Conservation (phyloP, 2,329 filamentous ascomycete species). For the Triangularia verruculosa region DNA sequence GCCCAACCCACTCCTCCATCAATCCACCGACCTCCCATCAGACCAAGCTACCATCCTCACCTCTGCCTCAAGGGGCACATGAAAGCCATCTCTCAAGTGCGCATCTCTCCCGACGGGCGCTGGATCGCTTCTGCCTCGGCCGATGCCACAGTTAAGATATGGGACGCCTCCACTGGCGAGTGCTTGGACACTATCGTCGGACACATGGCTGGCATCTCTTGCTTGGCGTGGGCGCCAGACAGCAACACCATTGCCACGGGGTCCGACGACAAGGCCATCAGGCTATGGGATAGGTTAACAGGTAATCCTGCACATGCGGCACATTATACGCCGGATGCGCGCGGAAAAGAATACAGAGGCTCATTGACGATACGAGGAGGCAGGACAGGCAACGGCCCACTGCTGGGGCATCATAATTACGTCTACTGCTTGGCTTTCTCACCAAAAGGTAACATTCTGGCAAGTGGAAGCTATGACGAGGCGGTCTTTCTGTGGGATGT, state of each 20-base stretch:
- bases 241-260: slow-evolving; percentile 83
- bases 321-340: slow-evolving; percentile 6
- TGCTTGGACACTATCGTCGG: slow-evolving; percentile 88
- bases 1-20: slow-evolving; percentile 36
- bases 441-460: slow-evolving; percentile 97
- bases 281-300: slow-evolving; percentile 81
- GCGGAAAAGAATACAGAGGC: background rate
- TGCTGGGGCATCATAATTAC: slow-evolving; percentile 93
- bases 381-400: slow-evolving; percentile 46
- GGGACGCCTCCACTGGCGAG: slow-evolving; percentile 74
- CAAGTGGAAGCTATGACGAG: slow-evolving; percentile 93
- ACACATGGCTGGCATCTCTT: slow-evolving; percentile 88
- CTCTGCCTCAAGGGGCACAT: slow-evolving; percentile 75
- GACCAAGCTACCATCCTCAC: slow-evolving; percentile 65
- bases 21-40: slow-evolving; percentile 47
- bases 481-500: slow-evolving; percentile 98
- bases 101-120: slow-evolving; percentile 84
- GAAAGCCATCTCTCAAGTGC: slow-evolving; percentile 76
- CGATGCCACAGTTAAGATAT: slow-evolving; percentile 87
- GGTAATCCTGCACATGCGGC: slow-evolving; percentile 38
- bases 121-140: slow-evolving; percentile 90
- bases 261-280: slow-evolving; percentile 93
- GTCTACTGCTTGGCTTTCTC: slow-evolving; percentile 92
- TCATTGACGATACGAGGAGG: slow-evolving; percentile 24
- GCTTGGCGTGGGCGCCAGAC: slow-evolving; percentile 91